Evolutionary conservation across 805 yeast genomes (phyloP).

Genomic region (Ogataea populi-albae): DNA sequence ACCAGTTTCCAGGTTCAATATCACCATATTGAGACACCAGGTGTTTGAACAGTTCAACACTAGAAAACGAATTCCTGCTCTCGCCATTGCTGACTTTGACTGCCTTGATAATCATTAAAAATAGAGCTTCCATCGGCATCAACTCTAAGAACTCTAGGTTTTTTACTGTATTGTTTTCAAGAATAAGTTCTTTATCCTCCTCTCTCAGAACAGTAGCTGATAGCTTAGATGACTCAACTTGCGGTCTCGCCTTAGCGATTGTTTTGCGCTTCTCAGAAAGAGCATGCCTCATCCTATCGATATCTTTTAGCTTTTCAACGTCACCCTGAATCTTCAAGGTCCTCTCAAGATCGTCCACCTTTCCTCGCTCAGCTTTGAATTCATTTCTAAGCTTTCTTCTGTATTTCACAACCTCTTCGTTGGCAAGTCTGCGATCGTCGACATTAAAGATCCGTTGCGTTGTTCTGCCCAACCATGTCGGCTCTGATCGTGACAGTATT

Average conservation of each 20-base stretch:
- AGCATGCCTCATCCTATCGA: constrained; percentile 36
- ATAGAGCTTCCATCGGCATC: constrained; percentile 73
- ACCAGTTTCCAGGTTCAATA: constrained; percentile 32
- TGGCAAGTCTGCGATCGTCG: constrained; percentile 33
- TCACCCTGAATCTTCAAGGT: constrained; percentile 27
- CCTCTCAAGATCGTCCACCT: constrained; percentile 49
- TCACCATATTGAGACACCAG: constrained; percentile 14
- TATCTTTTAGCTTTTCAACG: constrained; percentile 29
- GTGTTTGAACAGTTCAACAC: constrained; percentile 13
- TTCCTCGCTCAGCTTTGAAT: constrained; percentile 68
- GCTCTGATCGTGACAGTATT: constrained; percentile 81
- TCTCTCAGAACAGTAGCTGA: constrained; percentile 23
- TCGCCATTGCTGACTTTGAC: constrained; percentile 7
- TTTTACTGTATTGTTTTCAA: constrained; percentile 24
- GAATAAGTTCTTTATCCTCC: constrained; percentile 37
- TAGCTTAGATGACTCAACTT: constrained; percentile 1
- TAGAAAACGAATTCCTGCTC: neutral
- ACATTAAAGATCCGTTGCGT: constrained; percentile 42
- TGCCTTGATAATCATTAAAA: constrained; percentile 49
- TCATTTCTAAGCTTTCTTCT: constrained; percentile 69
- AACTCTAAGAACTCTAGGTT: constrained; percentile 58
- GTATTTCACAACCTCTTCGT: constrained; percentile 74
- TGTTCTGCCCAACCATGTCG: constrained; percentile 81
- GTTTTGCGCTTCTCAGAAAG: constrained; percentile 21
- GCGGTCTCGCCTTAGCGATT: constrained; percentile 18